These are phyloP conservation scores for Pleurotus ostreatus DNA, from an alignment of 768 basidiomycete species.

Conservation along the genomic window DNA sequence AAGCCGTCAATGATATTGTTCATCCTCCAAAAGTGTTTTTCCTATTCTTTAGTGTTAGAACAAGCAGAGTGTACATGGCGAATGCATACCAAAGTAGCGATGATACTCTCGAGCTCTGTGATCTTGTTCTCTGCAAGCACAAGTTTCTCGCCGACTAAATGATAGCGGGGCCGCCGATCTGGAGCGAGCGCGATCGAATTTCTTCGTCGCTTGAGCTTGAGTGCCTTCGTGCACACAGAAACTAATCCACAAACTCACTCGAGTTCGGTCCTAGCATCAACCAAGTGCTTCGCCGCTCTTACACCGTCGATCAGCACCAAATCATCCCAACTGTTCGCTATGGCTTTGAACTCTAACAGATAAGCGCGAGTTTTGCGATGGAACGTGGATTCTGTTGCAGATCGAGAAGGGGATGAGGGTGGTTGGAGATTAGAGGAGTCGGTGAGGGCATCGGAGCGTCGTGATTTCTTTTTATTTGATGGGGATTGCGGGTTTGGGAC, in stretches of 20 bases:
- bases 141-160: conserved; percentile 63
- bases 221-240: not conserved
- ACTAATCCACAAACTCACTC: conserved; percentile 49
- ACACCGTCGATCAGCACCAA: conserved; percentile 76
- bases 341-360: conserved; percentile 61
- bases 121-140: conserved; percentile 65
- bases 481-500: conserved; percentile 29
- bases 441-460: not conserved
- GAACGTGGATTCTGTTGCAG: conserved; percentile 62
- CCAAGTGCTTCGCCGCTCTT: conserved; percentile 64
- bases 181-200: conserved; percentile 60
- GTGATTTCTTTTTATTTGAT: not conserved
- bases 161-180: conserved; percentile 50
- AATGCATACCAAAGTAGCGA: conserved; percentile 42
- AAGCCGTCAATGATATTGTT: conserved; percentile 57
- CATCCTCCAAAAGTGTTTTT: conserved; percentile 70
- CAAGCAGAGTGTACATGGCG: no score
- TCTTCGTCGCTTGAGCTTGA: conserved; percentile 27
- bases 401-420: conserved; percentile 43
- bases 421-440: conserved; percentile 19
- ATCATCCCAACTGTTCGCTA: conserved; percentile 78
- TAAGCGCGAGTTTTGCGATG: conserved; percentile 73
- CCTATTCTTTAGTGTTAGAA: conserved; percentile 31
- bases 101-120: conserved; percentile 50
- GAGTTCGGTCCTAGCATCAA: conserved; percentile 80